Evolutionary conservation across 2,329 filamentous ascomycete genomes (phyloP).

Genomic region (Trichoderma sp.): DNA sequence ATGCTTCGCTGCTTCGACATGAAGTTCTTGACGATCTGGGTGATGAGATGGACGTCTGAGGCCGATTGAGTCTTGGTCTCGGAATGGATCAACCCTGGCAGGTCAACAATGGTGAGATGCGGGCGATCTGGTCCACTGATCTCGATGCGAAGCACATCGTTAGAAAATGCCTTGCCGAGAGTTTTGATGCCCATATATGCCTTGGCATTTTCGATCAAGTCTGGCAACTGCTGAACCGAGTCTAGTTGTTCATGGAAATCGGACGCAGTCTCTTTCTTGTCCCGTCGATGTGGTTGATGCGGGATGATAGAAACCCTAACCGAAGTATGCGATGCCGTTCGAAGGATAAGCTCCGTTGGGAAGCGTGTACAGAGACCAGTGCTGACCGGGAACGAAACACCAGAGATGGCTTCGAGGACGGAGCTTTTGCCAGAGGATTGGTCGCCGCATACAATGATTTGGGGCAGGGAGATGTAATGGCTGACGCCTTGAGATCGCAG

Average conservation of each 20-base stretch:
- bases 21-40: conserved; percentile 51
- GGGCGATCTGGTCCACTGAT: conserved; percentile 47
- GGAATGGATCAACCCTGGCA: conserved; percentile 54
- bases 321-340: conserved; percentile 26
- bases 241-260: conserved; percentile 14
- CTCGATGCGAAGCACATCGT: conserved; percentile 49
- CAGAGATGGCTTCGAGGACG: conserved; percentile 54
- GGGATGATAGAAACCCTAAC: conserved; percentile 28
- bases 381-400: conserved; percentile 51
- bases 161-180: conserved; percentile 39
- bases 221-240: background rate
- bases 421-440: conserved; percentile 57
- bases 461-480: conserved; percentile 39
- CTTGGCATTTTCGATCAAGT: conserved; percentile 41
- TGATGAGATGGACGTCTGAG: conserved; percentile 44
- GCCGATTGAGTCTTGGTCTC: conserved; percentile 45
- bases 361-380: conserved; percentile 54
- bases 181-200: conserved; percentile 47
- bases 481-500: conserved; percentile 36
- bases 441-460: conserved; percentile 53
- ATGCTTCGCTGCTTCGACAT: conserved; percentile 56
- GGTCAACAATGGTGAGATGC: conserved; percentile 58
- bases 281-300: background rate
- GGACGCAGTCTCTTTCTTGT: conserved; percentile 15
- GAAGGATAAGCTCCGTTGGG: conserved; percentile 52